These are phyloP conservation scores for Hymenoscyphus occultus DNA, from an alignment of 2,329 filamentous ascomycete genomes.

Conservation along the genomic window DNA sequence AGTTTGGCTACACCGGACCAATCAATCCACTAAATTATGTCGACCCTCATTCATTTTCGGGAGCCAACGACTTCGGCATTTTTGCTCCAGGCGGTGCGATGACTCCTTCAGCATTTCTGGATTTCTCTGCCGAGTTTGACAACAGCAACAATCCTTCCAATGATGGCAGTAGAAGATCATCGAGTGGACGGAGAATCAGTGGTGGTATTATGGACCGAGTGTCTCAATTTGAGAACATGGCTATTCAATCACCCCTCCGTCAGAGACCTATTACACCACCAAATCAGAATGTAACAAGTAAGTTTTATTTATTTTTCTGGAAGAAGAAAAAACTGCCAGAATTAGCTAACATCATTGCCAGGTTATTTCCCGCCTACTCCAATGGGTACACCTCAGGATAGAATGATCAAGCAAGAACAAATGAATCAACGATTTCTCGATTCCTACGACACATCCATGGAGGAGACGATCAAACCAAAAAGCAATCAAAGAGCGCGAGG, in stretches of 20 bases:
- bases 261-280: conserved; percentile 59
- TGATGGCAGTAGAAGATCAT: conserved; percentile 32
- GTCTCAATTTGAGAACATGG: conserved; percentile 55
- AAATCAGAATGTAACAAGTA: conserved; percentile 58
- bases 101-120: conserved; percentile 34
- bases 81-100: conserved; percentile 29
- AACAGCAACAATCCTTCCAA: conserved; percentile 24
- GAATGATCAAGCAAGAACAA: conserved; percentile 35
- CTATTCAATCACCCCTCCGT: conserved; percentile 39
- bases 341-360: conserved; percentile 37
- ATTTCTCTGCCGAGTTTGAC: conserved; percentile 34
- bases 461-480: conserved; percentile 61
- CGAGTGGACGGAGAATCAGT: conserved; percentile 51
- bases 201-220: conserved; percentile 60
- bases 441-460: conserved; percentile 63
- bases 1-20: conserved; percentile 39
- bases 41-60: conserved; percentile 37
- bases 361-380: conserved; percentile 67
- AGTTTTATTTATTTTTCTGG: conserved; percentile 35
- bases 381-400: conserved; percentile 58
- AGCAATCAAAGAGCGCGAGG: conserved; percentile 46
- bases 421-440: conserved; percentile 53
- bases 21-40: conserved; percentile 42
- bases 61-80: conserved; percentile 34
- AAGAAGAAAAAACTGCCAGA: neutral